Conservation (phyloP, 805 yeast genomes). For the Nakazawaea ishiwadae region DNA sequence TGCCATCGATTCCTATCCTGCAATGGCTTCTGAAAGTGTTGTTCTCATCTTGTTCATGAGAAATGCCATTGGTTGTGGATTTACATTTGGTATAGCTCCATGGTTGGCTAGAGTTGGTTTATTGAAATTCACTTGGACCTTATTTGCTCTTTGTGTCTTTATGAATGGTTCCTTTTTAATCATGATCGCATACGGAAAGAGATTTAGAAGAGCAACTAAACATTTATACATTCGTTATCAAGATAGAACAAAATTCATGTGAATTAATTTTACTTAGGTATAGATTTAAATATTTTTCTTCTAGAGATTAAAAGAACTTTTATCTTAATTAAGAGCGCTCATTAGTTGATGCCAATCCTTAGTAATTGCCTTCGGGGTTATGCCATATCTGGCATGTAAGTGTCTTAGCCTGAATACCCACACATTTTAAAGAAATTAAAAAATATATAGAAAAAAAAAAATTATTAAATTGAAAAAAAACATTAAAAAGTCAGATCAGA, state of each 20-base stretch:
- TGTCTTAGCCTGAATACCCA: too few species aligned
- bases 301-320: neutral
- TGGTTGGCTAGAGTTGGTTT: constrained; percentile 39
- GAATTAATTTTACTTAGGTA: too few species aligned
- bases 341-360: too few species aligned
- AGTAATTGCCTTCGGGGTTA: too few species aligned
- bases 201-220: constrained; percentile 31
- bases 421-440: too few species aligned
- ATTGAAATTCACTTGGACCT: constrained; percentile 37
- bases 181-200: constrained; percentile 38
- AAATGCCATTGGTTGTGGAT: constrained; percentile 40
- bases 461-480: neutral
- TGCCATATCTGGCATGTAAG: too few species aligned
- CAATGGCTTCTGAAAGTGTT: constrained; percentile 39
- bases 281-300: neutral
- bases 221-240: constrained; percentile 17
- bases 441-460: neutral
- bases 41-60: constrained; percentile 38
- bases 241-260: too few species aligned
- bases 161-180: constrained; percentile 36
- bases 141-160: constrained; percentile 37
- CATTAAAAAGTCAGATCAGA: neutral
- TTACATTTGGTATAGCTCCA: constrained; percentile 41
- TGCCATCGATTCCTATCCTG: constrained; percentile 39
- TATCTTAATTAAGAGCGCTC: too few species aligned